Evolutionary conservation across 1,139 yeast species (phyloP), one percentile per base, ranked within the genome.

Genomic region (Yamadazyma mexicana): DNA sequence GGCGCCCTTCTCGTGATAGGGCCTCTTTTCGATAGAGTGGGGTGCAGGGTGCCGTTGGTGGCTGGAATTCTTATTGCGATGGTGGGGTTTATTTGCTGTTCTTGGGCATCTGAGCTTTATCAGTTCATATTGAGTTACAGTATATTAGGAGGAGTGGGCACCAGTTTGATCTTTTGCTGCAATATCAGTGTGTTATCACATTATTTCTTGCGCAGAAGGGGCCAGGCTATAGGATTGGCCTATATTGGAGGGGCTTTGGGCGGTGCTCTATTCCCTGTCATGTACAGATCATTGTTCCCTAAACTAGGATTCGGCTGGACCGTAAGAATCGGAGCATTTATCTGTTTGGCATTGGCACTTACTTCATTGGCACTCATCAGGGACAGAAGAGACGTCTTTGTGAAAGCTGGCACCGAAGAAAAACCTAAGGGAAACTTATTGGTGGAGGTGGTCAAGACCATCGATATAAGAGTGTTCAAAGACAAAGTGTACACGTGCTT

Each of bases 221-320:
- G 79, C 0, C 59, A 72, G 35, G 85, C 84, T 1, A 59, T 77
- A 26, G 81, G 83, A 0, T 48, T 78, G 2, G 79, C 81, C 1
- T 78, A 83, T 2, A 64, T 76, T 17, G 87, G 87, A 3, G 86
- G 85, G 1, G 75, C 82, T 6, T 57, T 79, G 3, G 88, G 88
- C 2, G 87, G 85, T 2, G 68, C 81, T 1, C 58, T 78, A 2
- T 79, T 76, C 55, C 82, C 87, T 0, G 56, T 81, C 17, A 69
- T 79, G 66, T 66, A 81, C 48, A 69, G 77, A 42, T 55, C 62
- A 23, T 60, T 80, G 42, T 74, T 73, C 49, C 62, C 59, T 0
- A 48, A 53, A 26, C 58, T 77, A 14, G 87, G 88, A 1, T 83
- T 68, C 53, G 75, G 69, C 15, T 82, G 87, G 87, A 76, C 85